Evolutionary conservation across 2,329 filamentous ascomycete genomes (phyloP).

Genomic region (Bipolaris cookei): DNA sequence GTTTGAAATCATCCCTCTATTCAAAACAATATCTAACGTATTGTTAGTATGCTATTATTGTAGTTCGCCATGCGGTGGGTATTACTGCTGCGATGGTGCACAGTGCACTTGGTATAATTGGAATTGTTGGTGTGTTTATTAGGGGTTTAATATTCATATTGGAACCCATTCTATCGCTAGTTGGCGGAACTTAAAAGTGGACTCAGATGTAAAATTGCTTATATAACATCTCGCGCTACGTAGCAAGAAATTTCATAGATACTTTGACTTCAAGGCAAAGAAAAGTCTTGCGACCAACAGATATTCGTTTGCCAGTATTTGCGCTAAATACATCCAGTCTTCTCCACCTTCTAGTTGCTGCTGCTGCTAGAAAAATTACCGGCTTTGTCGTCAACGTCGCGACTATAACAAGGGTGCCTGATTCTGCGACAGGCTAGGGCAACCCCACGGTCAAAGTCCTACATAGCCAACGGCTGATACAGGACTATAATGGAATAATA

Average conservation of each 20-base stretch:
- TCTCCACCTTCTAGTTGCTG: neutral
- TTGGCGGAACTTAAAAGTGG: neutral
- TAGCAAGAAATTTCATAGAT: neutral
- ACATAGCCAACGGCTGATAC: too few relatives aligned
- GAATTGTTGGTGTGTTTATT: neutral
- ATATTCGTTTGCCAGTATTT: neutral
- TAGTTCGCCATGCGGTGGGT: neutral
- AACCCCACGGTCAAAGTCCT: too few relatives aligned
- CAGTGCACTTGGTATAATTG: neutral
- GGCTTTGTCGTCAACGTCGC: neutral
- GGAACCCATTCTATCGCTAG: neutral
- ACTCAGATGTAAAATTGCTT: neutral
- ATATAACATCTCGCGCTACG: neutral
- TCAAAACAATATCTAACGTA: neutral
- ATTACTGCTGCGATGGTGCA: neutral
- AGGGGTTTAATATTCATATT: neutral
- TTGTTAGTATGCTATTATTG: neutral
- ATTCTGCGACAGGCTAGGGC: neutral
- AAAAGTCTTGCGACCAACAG: neutral
- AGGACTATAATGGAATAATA: too few relatives aligned
- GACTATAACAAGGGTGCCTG: neutral
- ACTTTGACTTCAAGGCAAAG: neutral
- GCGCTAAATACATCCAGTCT: neutral
- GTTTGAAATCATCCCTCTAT: neutral
- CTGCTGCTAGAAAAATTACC: neutral